Evolutionary conservation across 1,284 basidiomycete species (phyloP), one percentile per base, ranked within the genome.

Genomic region (Lentinula novae-zelandiae): DNA sequence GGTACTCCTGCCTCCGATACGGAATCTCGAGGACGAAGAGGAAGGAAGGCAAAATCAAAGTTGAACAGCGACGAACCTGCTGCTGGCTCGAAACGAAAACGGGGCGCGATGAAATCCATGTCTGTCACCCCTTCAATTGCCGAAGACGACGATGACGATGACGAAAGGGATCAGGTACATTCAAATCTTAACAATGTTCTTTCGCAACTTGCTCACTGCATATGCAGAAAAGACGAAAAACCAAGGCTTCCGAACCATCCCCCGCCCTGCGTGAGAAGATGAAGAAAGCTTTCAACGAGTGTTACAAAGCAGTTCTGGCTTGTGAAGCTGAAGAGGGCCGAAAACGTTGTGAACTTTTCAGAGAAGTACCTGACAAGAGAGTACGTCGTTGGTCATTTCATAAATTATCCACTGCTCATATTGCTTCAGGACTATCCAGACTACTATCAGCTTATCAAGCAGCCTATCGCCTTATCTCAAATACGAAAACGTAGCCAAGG

Each of bases 391-490:
- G 12, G 10, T 60, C 52, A 7, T 61, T 10, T 57, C 27, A 42
- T n/a, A 50, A 46, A 55, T 56, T 9, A 2, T 12, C 44, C 49
- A 15, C 17, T 57, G 63, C 53, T 67, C 42, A 61, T 51, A n/a
- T 62, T 42, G 46, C 58, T 48, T 57, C 68, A 91, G 84, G 87
- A 92, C 64, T 98, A 97, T 71, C 93, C 95, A 6, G 93, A 97
- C 70, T 98, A 98, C 73, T 95, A 95, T 72, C 78, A 85, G 52
- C 78, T 86, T 61, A 92, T 92, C 70, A 81, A 79, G 34, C 79
- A 82, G 51, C 96, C 96, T 1, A 97, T 98, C 67, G 89, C 93
- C 40, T 83, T 99, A 69, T 89, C 92, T 31, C 86, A 90, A 65
- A 89, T 98, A 70, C 90, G 92, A 63, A 95, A 95, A 70, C 89